Evolutionary conservation across 2,329 filamentous ascomycete genomes (phyloP).

Genomic region (Teratosphaeria destructans): DNA sequence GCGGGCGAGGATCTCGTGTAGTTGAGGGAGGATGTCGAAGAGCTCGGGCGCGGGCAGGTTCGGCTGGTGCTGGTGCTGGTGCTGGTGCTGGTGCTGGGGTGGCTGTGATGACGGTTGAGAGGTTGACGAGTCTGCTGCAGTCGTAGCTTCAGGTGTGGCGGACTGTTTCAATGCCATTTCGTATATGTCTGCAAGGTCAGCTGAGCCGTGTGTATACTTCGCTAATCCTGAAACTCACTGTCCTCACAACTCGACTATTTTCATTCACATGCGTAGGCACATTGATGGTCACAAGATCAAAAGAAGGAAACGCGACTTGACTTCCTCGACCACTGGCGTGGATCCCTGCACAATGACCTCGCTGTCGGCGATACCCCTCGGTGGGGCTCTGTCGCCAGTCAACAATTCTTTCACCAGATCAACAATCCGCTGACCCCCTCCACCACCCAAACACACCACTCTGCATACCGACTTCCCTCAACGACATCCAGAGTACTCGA

Average conservation of each 20-base stretch:
- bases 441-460: neutral
- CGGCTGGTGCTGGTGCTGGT: neutral
- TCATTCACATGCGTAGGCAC: neutral
- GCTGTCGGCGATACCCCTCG: neutral
- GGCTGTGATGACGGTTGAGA: constrained; percentile 5
- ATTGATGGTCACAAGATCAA: neutral
- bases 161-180: neutral
- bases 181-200: neutral
- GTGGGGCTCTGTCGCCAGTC: neutral
- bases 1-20: constrained; percentile 66
- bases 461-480: neutral
- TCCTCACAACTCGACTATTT: neutral
- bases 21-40: constrained; percentile 75
- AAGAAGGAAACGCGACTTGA: neutral
- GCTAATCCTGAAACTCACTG: neutral
- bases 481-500: neutral
- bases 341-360: neutral
- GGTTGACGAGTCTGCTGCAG: constrained; percentile 4
- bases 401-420: constrained; percentile 1
- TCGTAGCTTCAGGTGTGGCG: neutral
- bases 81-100: neutral
- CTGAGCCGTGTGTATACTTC: neutral
- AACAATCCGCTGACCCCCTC: neutral
- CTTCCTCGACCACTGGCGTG: neutral
- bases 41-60: constrained; percentile 63